phyloP scores from a whole-genome alignment of 495 filamentous ascomycete species.

The Xylaria curta region DNA sequence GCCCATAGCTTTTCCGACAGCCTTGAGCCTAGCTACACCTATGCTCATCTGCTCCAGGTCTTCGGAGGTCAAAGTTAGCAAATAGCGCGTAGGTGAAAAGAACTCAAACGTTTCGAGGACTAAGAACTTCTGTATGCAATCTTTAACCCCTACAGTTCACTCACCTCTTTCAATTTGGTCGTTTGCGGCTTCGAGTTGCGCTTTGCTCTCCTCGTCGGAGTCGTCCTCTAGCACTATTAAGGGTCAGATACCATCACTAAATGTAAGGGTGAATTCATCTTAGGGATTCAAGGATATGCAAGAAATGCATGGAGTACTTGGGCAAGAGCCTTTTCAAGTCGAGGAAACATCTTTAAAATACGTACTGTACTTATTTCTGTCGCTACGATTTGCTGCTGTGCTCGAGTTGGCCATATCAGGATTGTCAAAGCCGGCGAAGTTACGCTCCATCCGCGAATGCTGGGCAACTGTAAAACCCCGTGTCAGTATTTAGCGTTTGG shows the following conservation, averaged over 20 bases:
- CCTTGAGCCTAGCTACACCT: constrained; percentile 68
- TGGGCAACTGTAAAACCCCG: constrained; percentile 17
- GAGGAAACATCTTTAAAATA: background rate
- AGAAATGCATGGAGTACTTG: too few relatives aligned
- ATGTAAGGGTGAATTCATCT: background rate
- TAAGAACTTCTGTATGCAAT: constrained; percentile 42
- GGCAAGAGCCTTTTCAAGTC: background rate
- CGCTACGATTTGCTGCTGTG: constrained; percentile 17
- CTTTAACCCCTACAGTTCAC: background rate
- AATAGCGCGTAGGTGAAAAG: background rate
- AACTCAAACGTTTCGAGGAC: background rate
- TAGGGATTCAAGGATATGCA: background rate
- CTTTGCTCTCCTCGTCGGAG: constrained; percentile 34
- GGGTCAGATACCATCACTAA: constrained; percentile 2
- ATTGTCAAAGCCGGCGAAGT: constrained; percentile 29
- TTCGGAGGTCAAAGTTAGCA: constrained; percentile 17
- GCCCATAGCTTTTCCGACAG: constrained; percentile 71
- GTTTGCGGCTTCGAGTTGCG: constrained; percentile 73
- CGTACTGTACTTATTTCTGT: constrained; percentile 36
- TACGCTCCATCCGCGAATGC: constrained; percentile 35
- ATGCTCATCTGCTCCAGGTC: constrained; percentile 58
- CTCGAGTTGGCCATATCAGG: constrained; percentile 4
- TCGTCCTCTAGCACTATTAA: constrained; percentile 34
- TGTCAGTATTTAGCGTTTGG: background rate
- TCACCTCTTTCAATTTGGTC: constrained; percentile 65